Evolutionary conservation across 805 yeast genomes (phyloP).

Genomic region (Hanseniaspora meyeri): DNA sequence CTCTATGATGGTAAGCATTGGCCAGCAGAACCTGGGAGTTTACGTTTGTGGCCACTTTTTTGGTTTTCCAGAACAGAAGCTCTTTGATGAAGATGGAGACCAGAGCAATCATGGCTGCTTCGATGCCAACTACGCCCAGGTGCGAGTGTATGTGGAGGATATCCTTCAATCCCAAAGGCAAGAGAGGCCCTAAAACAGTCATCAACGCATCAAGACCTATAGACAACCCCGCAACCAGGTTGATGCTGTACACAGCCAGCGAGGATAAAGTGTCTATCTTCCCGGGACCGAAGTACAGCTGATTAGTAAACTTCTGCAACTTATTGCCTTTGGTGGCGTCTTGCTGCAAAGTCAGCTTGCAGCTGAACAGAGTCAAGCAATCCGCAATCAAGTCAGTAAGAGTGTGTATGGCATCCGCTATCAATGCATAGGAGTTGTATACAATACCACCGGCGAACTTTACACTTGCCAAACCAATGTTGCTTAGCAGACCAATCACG

Average conservation of each 20-base stretch:
- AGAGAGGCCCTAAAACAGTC: slow-evolving; percentile 50
- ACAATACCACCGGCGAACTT: slow-evolving; percentile 82
- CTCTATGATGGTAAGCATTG: slow-evolving; percentile 98
- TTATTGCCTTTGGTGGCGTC: slow-evolving; percentile 17
- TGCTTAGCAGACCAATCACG: slow-evolving; percentile 76
- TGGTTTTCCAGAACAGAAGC: slow-evolving; percentile 72
- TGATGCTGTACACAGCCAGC: slow-evolving; percentile 68
- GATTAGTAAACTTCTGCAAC: neutral
- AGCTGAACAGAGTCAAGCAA: slow-evolving; percentile 77
- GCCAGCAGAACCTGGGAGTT: slow-evolving; percentile 87
- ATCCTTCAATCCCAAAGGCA: slow-evolving; percentile 53
- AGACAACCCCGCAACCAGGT: slow-evolving; percentile 76
- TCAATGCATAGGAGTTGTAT: slow-evolving; percentile 86
- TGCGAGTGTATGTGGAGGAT: slow-evolving; percentile 35
- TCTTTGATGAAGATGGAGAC: slow-evolving; percentile 82
- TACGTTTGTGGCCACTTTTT: slow-evolving; percentile 60
- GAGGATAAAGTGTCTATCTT: slow-evolving; percentile 89
- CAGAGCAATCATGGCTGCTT: slow-evolving; percentile 93
- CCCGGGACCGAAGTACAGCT: slow-evolving; percentile 65
- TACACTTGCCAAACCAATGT: slow-evolving; percentile 72
- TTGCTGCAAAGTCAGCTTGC: slow-evolving; percentile 47
- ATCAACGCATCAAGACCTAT: slow-evolving; percentile 79
- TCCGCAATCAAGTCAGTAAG: slow-evolving; percentile 83
- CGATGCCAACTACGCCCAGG: slow-evolving; percentile 45
- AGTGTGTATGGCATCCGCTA: slow-evolving; percentile 93